Conservation (phyloP, 78 protist species). For the Anaeramoeba ignava region DNA sequence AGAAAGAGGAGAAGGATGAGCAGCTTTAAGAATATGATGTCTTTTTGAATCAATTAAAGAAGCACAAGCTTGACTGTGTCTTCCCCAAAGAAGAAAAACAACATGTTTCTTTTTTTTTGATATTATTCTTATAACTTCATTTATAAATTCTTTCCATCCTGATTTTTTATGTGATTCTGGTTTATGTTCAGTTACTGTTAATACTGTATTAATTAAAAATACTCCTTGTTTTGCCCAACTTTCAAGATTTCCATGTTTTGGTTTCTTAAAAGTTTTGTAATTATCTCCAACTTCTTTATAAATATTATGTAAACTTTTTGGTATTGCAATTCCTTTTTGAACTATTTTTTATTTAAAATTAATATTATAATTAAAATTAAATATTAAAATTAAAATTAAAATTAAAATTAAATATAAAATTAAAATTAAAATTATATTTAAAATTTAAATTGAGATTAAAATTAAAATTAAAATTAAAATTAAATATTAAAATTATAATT, state of each 20-base stretch:
- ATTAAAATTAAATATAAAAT: too few species aligned
- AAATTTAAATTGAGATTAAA: too few species aligned
- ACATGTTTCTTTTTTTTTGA: neutral
- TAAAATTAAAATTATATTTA: too few species aligned
- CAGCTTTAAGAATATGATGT: constrained; percentile 24
- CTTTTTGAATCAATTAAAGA: too few species aligned
- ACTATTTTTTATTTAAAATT: too few species aligned
- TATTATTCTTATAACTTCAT: constrained; percentile 28
- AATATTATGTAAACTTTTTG: constrained; percentile 50
- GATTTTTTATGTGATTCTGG: constrained; percentile 40
- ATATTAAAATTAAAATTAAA: too few species aligned
- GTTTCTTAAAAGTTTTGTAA: constrained; percentile 18
- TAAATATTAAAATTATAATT: too few species aligned
- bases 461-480: too few species aligned
- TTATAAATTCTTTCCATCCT: constrained; percentile 62
- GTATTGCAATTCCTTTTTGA: constrained; percentile 32
- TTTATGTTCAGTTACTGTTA: constrained; percentile 46
- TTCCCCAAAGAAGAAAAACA: constrained; percentile 69
- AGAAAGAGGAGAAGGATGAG: constrained; percentile 43
- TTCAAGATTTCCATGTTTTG: constrained; percentile 46
- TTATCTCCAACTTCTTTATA: constrained; percentile 45
- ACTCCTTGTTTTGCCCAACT: constrained; percentile 77
- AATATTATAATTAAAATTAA: too few species aligned
- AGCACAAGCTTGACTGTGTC: too few species aligned
- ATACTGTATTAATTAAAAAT: constrained; percentile 46